These are phyloP conservation scores for Chenopodium album DNA, from an alignment of 148 eudicot species.

Conservation along the genomic window DNA sequence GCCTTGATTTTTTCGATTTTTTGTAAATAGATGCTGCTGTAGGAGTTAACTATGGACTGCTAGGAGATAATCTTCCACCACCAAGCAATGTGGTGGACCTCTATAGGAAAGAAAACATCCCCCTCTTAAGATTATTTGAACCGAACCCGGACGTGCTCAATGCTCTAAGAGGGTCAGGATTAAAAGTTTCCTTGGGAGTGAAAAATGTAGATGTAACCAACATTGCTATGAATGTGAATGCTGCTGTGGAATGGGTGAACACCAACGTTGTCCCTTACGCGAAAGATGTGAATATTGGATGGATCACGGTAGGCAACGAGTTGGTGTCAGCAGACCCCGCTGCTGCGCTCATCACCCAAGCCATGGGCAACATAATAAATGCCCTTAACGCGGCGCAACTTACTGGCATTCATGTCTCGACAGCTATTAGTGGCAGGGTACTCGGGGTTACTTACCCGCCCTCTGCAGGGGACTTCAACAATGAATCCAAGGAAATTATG, in stretches of 20 bases:
- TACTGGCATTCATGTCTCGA: constrained; percentile 21
- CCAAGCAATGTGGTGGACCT: constrained; percentile 19
- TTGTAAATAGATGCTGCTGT: constrained; percentile 17
- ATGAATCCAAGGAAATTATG: neutral
- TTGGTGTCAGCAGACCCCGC: constrained; percentile 2
- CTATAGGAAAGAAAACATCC: constrained; percentile 13
- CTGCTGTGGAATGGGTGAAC: constrained; percentile 21
- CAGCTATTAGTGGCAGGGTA: constrained; percentile 5
- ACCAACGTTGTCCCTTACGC: constrained; percentile 3
- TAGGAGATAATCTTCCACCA: constrained; percentile 27
- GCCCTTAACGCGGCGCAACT: constrained; percentile 4
- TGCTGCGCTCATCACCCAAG: constrained; percentile 17
- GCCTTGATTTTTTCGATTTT: too few species aligned
- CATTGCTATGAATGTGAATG: neutral
- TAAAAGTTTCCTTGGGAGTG: constrained; percentile 5
- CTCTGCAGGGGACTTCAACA: constrained; percentile 17
- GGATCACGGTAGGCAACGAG: constrained; percentile 28
- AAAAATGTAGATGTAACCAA: constrained; percentile 6
- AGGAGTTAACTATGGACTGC: constrained; percentile 25
- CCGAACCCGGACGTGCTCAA: constrained; percentile 16
- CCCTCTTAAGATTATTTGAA: constrained; percentile 14
- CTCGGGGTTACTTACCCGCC: constrained; percentile 25
- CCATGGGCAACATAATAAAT: constrained; percentile 15
- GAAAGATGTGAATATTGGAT: constrained; percentile 15
- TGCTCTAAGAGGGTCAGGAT: constrained; percentile 14